Percentiles rank a stretch among this genome's conserved stretches.
Evolutionary conservation across 306 rosid genomes (phyloP).

Genomic region (Pueraria montana): DNA sequence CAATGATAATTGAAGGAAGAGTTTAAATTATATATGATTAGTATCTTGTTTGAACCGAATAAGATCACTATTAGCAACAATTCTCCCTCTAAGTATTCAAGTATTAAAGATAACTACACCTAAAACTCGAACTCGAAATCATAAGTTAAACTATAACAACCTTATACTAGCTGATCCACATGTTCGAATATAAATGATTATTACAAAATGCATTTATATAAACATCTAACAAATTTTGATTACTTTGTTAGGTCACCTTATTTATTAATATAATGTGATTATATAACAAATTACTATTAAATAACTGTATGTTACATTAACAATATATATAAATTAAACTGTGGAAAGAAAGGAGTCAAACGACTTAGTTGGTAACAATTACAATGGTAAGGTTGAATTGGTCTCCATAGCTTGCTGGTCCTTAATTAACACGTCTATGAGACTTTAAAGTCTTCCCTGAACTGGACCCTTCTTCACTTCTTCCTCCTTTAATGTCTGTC

Average conservation of each 20-base stretch:
- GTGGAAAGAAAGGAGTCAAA: not conserved
- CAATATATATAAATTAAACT: not conserved
- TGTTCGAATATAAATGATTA: not conserved
- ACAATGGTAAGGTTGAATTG: not conserved
- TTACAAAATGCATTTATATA: not conserved
- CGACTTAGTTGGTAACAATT: not conserved
- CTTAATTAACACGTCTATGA: not conserved
- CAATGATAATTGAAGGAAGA: no score
- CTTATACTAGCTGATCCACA: no score
- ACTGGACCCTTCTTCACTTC: not conserved
- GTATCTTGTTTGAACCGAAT: no score
- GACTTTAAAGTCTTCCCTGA: not conserved
- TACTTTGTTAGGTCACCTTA: not conserved
- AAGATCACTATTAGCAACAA: no score
- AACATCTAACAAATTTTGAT: not conserved
- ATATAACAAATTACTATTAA: no score
- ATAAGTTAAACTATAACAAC: no score
- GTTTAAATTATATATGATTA: no score
- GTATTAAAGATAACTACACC: no score
- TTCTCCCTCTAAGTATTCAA: no score
- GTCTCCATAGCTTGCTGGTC: not conserved
- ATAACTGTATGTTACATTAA: not conserved
- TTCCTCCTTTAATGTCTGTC: not conserved
- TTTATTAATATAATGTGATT: no score
- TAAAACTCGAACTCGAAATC: no score